phyloP scores from a whole-genome alignment of 1,284 basidiomycete genomes.

The Moesziomyces parantarcticus region DNA sequence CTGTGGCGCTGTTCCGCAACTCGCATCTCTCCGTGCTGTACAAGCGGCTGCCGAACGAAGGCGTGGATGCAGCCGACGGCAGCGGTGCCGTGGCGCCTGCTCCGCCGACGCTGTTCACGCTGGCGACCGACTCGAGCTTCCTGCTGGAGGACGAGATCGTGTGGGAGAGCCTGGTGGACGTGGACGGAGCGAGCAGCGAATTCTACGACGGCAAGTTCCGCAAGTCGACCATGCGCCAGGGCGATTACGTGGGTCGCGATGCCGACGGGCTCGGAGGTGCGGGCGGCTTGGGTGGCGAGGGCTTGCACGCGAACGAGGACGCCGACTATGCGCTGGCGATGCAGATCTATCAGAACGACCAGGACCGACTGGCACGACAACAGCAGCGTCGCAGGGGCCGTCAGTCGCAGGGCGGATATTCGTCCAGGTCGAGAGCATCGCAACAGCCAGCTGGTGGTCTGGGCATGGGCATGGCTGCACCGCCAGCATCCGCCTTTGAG shows the following conservation, averaged over 20 bases:
- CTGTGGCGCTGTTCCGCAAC: conserved; percentile 85
- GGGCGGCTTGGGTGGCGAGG: conserved; percentile 1
- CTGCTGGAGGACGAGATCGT: conserved; percentile 79
- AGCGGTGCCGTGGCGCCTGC: conserved; percentile 7
- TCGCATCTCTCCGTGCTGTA: conserved; percentile 88
- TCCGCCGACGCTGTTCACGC: conserved; percentile 74
- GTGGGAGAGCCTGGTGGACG: conserved; percentile 88
- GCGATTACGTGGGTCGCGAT: conserved; percentile 35
- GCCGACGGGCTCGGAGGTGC: conserved; percentile 8
- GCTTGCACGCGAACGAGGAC: conserved; percentile 31
- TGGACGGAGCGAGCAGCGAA: conserved; percentile 74
- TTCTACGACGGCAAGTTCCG: conserved; percentile 55
- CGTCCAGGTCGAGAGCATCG: conserved; percentile 2
- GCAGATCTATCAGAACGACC: conserved; percentile 57
- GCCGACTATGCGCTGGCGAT: conserved; percentile 55
- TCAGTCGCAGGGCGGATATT: conserved; percentile 6
- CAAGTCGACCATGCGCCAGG: conserved; percentile 37
- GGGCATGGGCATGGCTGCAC: not conserved
- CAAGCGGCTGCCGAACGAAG: conserved; percentile 55
- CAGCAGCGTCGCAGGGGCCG: conserved; percentile 31
- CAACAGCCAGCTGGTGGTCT: not conserved
- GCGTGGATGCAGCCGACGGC: conserved; percentile 3
- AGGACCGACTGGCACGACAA: conserved; percentile 35
- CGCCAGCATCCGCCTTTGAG: conserved; percentile 7
- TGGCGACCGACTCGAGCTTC: conserved; percentile 85